phyloP scores from a whole-genome alignment of 345 rosid species.

The Psidium friedrichsthalianum region DNA sequence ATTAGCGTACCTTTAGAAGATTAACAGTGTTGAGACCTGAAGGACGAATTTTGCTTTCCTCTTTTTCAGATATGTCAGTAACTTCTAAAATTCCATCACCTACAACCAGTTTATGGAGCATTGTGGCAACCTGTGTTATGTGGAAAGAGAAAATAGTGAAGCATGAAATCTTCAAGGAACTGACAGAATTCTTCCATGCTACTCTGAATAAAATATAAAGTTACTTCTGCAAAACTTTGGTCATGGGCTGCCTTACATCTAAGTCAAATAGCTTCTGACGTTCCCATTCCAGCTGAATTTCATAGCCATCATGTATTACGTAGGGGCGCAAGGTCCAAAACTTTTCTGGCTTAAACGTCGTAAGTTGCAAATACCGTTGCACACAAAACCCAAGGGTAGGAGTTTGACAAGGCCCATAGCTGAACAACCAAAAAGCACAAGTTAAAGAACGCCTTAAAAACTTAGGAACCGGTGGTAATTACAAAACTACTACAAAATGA shows the following conservation, averaged over 20 bases:
- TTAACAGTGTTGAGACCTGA: conserved; percentile 86
- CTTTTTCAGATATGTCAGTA: conserved; percentile 57
- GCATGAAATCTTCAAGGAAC: neutral
- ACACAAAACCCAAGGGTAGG: conserved; percentile 98
- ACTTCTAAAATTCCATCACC: conserved; percentile 70
- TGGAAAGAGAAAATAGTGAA: neutral
- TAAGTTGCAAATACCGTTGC: conserved; percentile 82
- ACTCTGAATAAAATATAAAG: neutral
- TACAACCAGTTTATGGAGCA: conserved; percentile 68
- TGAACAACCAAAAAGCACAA: neutral
- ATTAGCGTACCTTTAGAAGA: conserved; percentile 67
- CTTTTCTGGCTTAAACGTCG: conserved; percentile 77
- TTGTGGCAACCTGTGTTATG: conserved; percentile 53
- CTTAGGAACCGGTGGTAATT: neutral
- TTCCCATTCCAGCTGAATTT: conserved; percentile 90
- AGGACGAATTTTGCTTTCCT: conserved; percentile 82
- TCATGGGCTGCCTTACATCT: conserved; percentile 45
- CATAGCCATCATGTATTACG: conserved; percentile 52
- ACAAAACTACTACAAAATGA: neutral
- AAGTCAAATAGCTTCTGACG: conserved; percentile 76
- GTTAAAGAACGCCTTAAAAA: neutral
- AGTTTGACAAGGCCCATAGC: conserved; percentile 91
- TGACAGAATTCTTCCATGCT: neutral
- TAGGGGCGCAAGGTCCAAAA: conserved; percentile 73
- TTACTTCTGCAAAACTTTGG: neutral